Base-by-base conservation (phyloP, 305 asterid genomes). In the Solanum hybrid region DNA sequence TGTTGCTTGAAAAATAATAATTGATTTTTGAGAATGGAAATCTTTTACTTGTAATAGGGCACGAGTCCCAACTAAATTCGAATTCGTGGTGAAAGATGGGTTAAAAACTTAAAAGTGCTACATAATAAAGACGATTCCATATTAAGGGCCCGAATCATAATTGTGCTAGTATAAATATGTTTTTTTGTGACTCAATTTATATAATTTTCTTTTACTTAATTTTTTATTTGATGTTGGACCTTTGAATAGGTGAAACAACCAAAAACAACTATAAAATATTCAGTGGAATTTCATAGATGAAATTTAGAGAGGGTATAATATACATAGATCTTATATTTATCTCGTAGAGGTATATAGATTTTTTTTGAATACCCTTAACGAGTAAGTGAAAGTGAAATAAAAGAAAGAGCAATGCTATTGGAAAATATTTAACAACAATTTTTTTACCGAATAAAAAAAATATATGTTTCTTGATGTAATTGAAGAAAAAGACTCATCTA, bases 341-440 rank as follows among this genome's bases (percentile, higher is more conserved):
- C 10, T 17, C 2, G 24, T 16, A 6, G 1, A 56, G 40, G 11
- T 60, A 60, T 60, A 60, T 0, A 20, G 0, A 7, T 1, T 20
- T 60, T 60, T 60, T 60, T 7, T 1, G 1, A 60, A 60, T 0
- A 20, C 2, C 12, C 12, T 20, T 1, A 0, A 20, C 0, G 0
- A 20, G 0, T 20, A 60, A 7, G 11, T 20, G 26, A 20, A 8
- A 60, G 26, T 60, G 1, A 60, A 60, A 60, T 60, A 60, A 60
- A 60, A 60, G 71, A 60, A 60, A 60, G 5, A 20, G 71, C 26
- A 0, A 60, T 60, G 11, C 0, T 60, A 60, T 60, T 20, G 26
- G 10, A 60, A 20, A 60, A 60, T 7, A 60, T 7, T 60, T 60
- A 60, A 20, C 71, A 60, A 60, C 3, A 60, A 60, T 60, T 7